phyloP scores from a whole-genome alignment of 148 eudicot genomes.

The Rhododendron ovatum region DNA sequence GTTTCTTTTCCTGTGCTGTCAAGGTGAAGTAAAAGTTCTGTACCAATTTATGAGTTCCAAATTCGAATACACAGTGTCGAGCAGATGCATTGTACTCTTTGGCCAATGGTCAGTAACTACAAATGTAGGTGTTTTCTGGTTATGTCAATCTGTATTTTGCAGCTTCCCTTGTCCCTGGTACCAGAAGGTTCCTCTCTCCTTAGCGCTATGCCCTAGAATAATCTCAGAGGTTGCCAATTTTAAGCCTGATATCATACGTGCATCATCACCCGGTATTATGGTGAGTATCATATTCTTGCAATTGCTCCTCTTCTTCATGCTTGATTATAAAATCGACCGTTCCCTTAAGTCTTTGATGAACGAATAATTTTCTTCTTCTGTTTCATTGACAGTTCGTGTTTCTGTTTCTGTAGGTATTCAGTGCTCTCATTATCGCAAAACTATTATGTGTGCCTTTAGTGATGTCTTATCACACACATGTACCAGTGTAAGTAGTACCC shows the following conservation, averaged over 20 bases:
- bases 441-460: conserved; percentile 79
- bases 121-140: conserved; percentile 2
- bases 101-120: too few relatives aligned
- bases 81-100: neutral
- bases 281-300: conserved; percentile 27
- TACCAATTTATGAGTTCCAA: neutral
- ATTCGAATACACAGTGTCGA: neutral
- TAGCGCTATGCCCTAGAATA: conserved; percentile 95
- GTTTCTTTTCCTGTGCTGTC: neutral
- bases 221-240: conserved; percentile 79
- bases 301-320: conserved; percentile 4
- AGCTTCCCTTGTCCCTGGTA: conserved; percentile 95
- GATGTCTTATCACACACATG: conserved; percentile 98
- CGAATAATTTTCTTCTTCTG: neutral
- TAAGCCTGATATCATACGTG: conserved; percentile 94
- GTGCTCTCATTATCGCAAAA: conserved; percentile 89
- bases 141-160: conserved; percentile 22
- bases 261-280: conserved; percentile 94
- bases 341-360: neutral
- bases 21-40: neutral
- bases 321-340: neutral
- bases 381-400: neutral
- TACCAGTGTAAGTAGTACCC: conserved; percentile 74
- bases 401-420: conserved; percentile 59
- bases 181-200: conserved; percentile 87